Evolutionary conservation across 208 protist genomes (phyloP).

Genomic region (Blastocrithidia nonstop): DNA sequence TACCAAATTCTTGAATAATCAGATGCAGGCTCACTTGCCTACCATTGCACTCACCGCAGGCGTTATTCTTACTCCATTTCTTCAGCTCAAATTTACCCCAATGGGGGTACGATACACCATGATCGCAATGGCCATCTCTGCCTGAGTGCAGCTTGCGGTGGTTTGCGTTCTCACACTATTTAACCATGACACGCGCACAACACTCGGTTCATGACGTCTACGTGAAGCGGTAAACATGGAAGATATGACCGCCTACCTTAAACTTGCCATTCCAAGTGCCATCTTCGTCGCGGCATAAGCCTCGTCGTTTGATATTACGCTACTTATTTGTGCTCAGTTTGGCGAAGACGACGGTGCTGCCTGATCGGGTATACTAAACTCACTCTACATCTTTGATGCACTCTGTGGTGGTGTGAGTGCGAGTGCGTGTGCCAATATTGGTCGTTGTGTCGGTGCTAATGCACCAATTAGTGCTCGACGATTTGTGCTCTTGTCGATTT

Average conservation of each 20-base stretch:
- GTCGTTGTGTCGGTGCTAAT: conserved; percentile 53
- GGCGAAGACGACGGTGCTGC: conserved; percentile 39
- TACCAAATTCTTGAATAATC: conserved; percentile 76
- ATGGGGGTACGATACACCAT: conserved; percentile 72
- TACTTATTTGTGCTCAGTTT: conserved; percentile 51
- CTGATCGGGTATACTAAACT: conserved; percentile 76
- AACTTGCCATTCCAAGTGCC: conserved; percentile 60
- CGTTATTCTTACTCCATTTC: conserved; percentile 36
- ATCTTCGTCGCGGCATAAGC: conserved; percentile 78
- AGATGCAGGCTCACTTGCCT: conserved; percentile 66
- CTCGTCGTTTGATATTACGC: conserved; percentile 68
- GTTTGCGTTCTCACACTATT: conserved; percentile 42
- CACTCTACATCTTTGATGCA: conserved; percentile 52
- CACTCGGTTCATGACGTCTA: conserved; percentile 40
- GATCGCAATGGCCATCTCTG: conserved; percentile 61
- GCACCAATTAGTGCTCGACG: conserved; percentile 32
- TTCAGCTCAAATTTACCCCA: conserved; percentile 56
- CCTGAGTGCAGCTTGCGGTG: conserved; percentile 55
- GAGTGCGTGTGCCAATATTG: conserved; percentile 67
- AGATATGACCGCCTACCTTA: conserved; percentile 66
- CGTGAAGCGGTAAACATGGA: conserved; percentile 36
- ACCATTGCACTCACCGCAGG: conserved; percentile 68
- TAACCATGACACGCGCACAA: conserved; percentile 50
- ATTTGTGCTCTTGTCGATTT: conserved; percentile 36
- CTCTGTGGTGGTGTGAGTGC: conserved; percentile 54